These are phyloP conservation scores for Aspergillus cejpii DNA, from an alignment of 2,329 filamentous ascomycete species.

Conservation along the genomic window DNA sequence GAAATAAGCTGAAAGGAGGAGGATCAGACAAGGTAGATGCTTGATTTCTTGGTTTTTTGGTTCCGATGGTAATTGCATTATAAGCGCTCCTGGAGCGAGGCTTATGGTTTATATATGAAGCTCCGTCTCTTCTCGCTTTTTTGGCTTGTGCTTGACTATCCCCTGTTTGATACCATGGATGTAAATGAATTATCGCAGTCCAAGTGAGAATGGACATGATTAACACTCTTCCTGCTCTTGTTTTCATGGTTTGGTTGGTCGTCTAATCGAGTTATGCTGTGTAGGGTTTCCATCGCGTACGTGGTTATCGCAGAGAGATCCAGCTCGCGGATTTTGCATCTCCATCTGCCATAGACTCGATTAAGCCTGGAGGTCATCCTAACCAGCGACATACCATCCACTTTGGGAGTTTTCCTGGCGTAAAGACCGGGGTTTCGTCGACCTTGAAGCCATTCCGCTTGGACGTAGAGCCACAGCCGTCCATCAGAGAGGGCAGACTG, in stretches of 20 bases:
- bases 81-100: background rate
- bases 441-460: constrained; percentile 4
- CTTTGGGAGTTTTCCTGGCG: constrained; percentile 19
- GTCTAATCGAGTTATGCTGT: constrained; percentile 29
- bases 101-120: constrained; percentile 3
- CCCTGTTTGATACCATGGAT: constrained; percentile 16
- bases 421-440: constrained; percentile 7
- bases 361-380: constrained; percentile 10
- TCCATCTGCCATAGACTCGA: constrained; percentile 16
- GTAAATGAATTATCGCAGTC: constrained; percentile 22
- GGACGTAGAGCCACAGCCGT: constrained; percentile 5
- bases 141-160: constrained; percentile 13
- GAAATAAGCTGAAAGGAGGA: constrained; percentile 68
- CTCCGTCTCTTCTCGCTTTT: constrained; percentile 13
- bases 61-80: constrained; percentile 18
- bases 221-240: constrained; percentile 13
- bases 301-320: constrained; percentile 23
- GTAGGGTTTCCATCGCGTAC: constrained; percentile 29
- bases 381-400: constrained; percentile 20
- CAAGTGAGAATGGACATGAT: constrained; percentile 23
- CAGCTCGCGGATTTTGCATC: constrained; percentile 16
- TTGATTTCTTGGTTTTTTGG: constrained; percentile 42
- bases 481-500: constrained; percentile 4
- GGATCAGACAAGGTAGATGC: constrained; percentile 76
- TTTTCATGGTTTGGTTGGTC: constrained; percentile 3